A percentile compares a stretch with the other conserved stretches of the same genome.
phyloP scores from a whole-genome alignment of 495 filamentous ascomycete species.

The Penicillium cinerascens region DNA sequence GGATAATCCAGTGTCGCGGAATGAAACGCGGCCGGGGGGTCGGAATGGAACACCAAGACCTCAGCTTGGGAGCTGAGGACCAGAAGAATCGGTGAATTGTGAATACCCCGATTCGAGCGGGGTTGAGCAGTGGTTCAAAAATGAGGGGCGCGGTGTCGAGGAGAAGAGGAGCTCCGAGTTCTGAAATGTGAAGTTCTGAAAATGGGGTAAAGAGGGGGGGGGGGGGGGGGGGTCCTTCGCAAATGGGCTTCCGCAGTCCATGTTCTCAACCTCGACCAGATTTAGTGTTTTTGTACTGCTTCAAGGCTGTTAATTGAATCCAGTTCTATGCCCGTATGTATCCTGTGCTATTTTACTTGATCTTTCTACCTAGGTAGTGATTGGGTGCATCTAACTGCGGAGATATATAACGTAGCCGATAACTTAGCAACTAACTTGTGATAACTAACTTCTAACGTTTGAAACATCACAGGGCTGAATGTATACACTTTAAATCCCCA shows the following conservation, averaged over 20 bases:
- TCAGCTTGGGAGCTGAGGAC: slow-evolving; percentile 27
- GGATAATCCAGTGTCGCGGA: slow-evolving; percentile 16
- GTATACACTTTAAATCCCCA: too few relatives aligned
- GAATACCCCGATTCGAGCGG: slow-evolving; percentile 6
- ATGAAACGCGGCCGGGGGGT: slow-evolving; percentile 28
- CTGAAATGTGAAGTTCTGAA: not conserved
- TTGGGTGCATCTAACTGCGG: too few relatives aligned
- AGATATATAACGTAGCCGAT: too few relatives aligned
- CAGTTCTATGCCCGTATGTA: too few relatives aligned
- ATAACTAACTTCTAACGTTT: too few relatives aligned
- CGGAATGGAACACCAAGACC: slow-evolving; percentile 27
- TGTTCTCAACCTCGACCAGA: not conserved
- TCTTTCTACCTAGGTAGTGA: too few relatives aligned
- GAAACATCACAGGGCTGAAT: too few relatives aligned
- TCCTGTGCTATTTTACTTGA: too few relatives aligned
- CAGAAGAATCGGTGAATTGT: slow-evolving; percentile 16
- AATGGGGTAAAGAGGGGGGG: slow-evolving; percentile 3
- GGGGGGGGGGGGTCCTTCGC: slow-evolving; percentile 16
- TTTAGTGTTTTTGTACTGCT: too few relatives aligned
- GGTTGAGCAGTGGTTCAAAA: not conserved
- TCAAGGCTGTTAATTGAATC: too few relatives aligned
- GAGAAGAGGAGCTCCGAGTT: not conserved
- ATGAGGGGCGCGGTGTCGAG: not conserved
- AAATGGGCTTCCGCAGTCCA: slow-evolving; percentile 11
- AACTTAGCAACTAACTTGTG: too few relatives aligned